Base-by-base conservation (phyloP, 805 yeast species). In the Wickerhamiella cacticola region DNA sequence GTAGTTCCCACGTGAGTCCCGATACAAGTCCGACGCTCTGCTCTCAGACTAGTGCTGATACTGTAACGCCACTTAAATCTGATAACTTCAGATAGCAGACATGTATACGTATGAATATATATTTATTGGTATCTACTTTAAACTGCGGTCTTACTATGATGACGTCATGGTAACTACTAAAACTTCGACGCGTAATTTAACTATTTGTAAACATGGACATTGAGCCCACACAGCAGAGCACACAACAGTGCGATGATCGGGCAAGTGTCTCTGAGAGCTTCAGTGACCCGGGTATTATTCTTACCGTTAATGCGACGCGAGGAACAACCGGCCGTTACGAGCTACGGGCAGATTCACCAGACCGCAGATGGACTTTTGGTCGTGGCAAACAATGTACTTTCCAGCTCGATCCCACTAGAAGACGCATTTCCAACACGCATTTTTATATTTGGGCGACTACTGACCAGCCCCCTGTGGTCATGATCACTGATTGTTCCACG, bases 401-500 rank as follows among this genome's bases (percentile, higher is more conserved):
- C 56, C 67, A 68, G 34, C 66, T 86, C 49, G 77, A 74, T 7
- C 66, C 75, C 40, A 72, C 82, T 16, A 73, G 83, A 21, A 51
- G 51, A 24, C 67, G 88, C 46, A 68, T 87, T 28, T 82, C 92
- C 46, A 84, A 82, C 57, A 68, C 71, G 48, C 97, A 88, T 65
- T 76, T 77, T 68, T 70, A 72, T 60, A 67, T 88, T 5, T 78
- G 87, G 81, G 70, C 80, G 55, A 79, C 79, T 40, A 68, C 72
- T 39, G 72, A 72, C 43, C 75, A 73, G 26, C 56, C 53, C 28
- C 57, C 57, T 41, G 55, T 62, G 28, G 52, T 75, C 41, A 74
- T 80, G 80, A 69, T 79, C 49, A 77, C 75, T 60, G 96, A 88
- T 63, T 64, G 71, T 2, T 82, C 95, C 1, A 89, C 97, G 1